phyloP scores from a whole-genome alignment of 305 asterid species.

The Withania somnifera region DNA sequence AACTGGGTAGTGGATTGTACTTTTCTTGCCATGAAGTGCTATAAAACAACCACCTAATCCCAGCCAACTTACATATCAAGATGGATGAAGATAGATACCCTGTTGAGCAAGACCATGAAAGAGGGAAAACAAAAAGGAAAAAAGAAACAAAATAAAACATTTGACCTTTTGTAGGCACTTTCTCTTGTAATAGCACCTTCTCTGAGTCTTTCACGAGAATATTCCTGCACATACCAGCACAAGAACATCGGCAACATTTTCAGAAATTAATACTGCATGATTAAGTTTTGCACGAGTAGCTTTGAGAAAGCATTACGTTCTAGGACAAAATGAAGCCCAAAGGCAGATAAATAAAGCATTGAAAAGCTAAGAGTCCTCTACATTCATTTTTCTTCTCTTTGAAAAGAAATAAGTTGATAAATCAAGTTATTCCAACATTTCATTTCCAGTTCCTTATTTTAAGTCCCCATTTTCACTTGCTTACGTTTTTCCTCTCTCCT shows the following conservation, averaged over 20 bases:
- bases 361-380: not conserved
- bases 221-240: conserved; percentile 46
- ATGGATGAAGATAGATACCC: not conserved
- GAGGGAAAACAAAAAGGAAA: conserved; percentile 5
- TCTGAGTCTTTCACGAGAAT: conserved; percentile 42
- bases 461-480: not conserved
- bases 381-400: not conserved
- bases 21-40: not conserved
- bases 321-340: not conserved
- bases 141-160: not conserved
- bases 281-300: not conserved
- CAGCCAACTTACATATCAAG: not conserved
- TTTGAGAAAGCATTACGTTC: not conserved
- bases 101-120: not conserved
- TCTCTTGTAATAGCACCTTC: conserved; percentile 57
- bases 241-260: not conserved
- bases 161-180: conserved; percentile 46
- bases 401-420: not conserved
- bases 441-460: not conserved
- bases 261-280: not conserved
- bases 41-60: not conserved
- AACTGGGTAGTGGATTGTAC: not conserved
- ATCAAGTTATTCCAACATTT: not conserved
- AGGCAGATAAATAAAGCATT: not conserved
- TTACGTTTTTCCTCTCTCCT: not conserved